A percentile compares a stretch with the other conserved stretches of the same genome.
phyloP scores from a whole-genome alignment of 2,329 filamentous ascomycete species.

The Trichophyton verrucosum region DNA sequence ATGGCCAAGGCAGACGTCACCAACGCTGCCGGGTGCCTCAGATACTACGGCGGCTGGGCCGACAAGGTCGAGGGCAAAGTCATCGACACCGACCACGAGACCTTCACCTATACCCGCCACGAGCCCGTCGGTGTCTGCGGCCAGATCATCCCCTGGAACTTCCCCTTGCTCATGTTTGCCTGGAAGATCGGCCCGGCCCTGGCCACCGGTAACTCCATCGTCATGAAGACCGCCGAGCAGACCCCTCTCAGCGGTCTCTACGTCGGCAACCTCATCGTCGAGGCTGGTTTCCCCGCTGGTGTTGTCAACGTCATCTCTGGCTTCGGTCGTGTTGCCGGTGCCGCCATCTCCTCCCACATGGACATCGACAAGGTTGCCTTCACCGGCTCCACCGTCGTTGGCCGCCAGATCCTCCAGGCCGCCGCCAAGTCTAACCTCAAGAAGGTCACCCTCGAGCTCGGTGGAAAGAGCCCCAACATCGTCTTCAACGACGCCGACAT shows the following conservation, averaged over 20 bases:
- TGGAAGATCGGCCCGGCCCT: conserved; percentile 73
- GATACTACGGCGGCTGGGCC: conserved; percentile 87
- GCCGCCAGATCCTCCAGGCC: conserved; percentile 49
- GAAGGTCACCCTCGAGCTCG: conserved; percentile 55
- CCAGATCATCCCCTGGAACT: conserved; percentile 88
- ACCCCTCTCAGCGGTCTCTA: conserved; percentile 55
- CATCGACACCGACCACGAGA: conserved; percentile 63
- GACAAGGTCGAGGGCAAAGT: conserved; percentile 90
- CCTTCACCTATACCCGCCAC: conserved; percentile 71
- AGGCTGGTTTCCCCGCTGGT: conserved; percentile 51
- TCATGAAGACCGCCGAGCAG: conserved; percentile 56
- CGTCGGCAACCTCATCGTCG: conserved; percentile 42
- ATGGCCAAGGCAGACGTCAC: conserved; percentile 57
- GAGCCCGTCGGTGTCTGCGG: conserved; percentile 74
- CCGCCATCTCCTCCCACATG: conserved; percentile 51
- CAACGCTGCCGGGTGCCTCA: conserved; percentile 56
- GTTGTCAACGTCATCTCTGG: conserved; percentile 57
- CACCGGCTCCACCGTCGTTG: conserved; percentile 50
- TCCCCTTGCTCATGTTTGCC: conserved; percentile 69
- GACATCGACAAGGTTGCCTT: conserved; percentile 54
- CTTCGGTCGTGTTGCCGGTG: conserved; percentile 65
- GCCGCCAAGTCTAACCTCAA: conserved; percentile 52
- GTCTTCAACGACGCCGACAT: conserved; percentile 53
- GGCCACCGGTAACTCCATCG: conserved; percentile 49
- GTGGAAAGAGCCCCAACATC: conserved; percentile 51